These are phyloP conservation scores for Castanea sativa DNA, from an alignment of 306 rosid genomes.

Conservation along the genomic window DNA sequence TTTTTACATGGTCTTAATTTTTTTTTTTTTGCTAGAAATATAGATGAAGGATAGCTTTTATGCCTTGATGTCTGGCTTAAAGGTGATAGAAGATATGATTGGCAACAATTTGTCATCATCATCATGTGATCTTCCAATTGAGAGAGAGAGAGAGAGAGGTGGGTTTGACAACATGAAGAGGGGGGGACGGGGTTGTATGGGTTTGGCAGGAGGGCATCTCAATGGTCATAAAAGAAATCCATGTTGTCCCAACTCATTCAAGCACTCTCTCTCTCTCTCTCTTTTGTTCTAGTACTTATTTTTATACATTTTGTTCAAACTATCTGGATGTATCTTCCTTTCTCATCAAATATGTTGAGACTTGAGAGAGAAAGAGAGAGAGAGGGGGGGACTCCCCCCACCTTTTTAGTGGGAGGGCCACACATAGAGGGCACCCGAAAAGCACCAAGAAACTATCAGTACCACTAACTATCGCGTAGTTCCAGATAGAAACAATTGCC, in stretches of 20 bases:
- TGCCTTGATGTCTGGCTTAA: neutral
- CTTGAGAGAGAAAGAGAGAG: neutral
- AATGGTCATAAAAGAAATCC: too few relatives aligned
- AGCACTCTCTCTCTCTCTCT: too few relatives aligned
- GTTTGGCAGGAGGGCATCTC: too few relatives aligned
- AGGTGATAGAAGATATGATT: conserved; percentile 8
- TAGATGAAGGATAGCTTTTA: neutral
- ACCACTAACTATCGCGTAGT: conserved; percentile 16
- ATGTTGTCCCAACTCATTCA: too few relatives aligned
- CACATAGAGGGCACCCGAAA: conserved; percentile 9
- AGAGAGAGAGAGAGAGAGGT: neutral
- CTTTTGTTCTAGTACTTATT: too few relatives aligned
- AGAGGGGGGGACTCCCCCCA: neutral
- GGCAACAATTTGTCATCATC: conserved; percentile 11
- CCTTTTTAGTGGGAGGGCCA: conserved; percentile 12
- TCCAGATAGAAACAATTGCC: too few relatives aligned
- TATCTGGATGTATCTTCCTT: too few relatives aligned
- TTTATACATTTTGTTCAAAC: too few relatives aligned
- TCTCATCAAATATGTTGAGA: too few relatives aligned
- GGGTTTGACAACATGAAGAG: neutral
- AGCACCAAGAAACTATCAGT: conserved; percentile 28
- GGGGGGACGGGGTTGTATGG: neutral
- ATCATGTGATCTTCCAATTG: conserved; percentile 12
- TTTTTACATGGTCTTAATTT: too few relatives aligned
- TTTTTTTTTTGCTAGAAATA: too few relatives aligned